phyloP scores from a whole-genome alignment of 169 alveolate species.

The Toxoplasma gondii region DNA sequence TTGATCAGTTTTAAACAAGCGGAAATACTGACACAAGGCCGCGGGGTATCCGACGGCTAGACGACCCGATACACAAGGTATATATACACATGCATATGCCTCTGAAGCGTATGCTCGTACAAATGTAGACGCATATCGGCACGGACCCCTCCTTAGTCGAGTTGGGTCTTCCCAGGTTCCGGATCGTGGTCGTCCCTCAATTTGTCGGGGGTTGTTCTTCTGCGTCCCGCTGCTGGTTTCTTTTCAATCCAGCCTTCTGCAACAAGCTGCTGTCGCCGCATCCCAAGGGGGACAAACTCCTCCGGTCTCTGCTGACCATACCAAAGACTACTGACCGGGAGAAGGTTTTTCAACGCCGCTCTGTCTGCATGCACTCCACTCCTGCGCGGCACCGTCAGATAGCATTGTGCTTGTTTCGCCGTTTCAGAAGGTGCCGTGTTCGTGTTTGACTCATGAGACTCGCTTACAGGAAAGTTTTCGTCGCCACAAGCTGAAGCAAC shows the following conservation, averaged over 20 bases:
- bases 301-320: not conserved
- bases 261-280: constrained; percentile 4
- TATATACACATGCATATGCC: too few species aligned
- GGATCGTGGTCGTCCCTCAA: not conserved
- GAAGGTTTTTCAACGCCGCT: not conserved
- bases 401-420: not conserved
- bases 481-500: too few species aligned
- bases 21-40: too few species aligned
- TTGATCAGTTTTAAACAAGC: too few species aligned
- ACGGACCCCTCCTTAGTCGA: too few species aligned
- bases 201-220: not conserved
- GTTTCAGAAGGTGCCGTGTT: not conserved
- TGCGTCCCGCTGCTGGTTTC: not conserved
- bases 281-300: constrained; percentile 25
- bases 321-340: not conserved
- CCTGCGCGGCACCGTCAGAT: not conserved
- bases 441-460: not conserved
- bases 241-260: constrained; percentile 25
- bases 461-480: not conserved
- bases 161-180: too few species aligned
- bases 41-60: too few species aligned
- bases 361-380: not conserved
- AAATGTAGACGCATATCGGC: too few species aligned
- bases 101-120: too few species aligned
- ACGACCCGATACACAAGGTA: too few species aligned